Evolutionary conservation across 352 stramenopile genomes (phyloP), one percentile per base, ranked within the genome.

Genomic region (Phytophthora foliorum): DNA sequence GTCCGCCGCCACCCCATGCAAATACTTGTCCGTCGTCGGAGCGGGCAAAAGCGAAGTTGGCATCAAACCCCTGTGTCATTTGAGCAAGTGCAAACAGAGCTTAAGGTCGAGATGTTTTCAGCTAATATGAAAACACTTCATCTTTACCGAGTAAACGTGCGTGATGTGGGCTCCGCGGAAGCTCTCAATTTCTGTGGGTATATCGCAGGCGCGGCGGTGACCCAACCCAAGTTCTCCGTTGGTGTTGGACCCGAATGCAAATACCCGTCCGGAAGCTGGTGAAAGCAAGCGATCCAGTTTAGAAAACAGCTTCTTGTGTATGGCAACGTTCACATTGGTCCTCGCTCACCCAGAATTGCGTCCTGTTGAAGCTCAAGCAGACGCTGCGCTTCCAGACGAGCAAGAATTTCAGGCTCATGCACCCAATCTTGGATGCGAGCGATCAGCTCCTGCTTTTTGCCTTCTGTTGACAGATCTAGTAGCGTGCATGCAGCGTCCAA

Each of bases 11-110:
- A 17, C 94, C 95, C 93, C 94, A 98, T 11, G 74, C 72, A 64
- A 95, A 97, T 13, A 98, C 79, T 31, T 95, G 87, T 2, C 83
- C 89, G 10, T 92, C 81, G 22, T 89, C 80, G 2, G 88, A 81
- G 10, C 97, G 57, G 8, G 95, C 95, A 41, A 98, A 96, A 5
- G 84, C 81, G 46, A 86, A 88, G 39, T 91, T 78, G 14, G 81
- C 72, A 46, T 90, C 84, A 58, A 91, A 92, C 2, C 86, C 84
- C 84, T 92, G 32, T 1, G 54, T 6, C 11, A 56, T 36, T 51
- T 16, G n/a, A 39, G 22, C 50, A 25, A 21, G 27, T 17, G 21
- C 29, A 34, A 8, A 34, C 29, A 41, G 48, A n/a, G 4, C 14
- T 22, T 42, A 32, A 31, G 14, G 51, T 8, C 17, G 25, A 19